These are phyloP conservation scores for Annulohypoxylon moriforme DNA, from an alignment of 495 filamentous ascomycete species.

Conservation along the genomic window DNA sequence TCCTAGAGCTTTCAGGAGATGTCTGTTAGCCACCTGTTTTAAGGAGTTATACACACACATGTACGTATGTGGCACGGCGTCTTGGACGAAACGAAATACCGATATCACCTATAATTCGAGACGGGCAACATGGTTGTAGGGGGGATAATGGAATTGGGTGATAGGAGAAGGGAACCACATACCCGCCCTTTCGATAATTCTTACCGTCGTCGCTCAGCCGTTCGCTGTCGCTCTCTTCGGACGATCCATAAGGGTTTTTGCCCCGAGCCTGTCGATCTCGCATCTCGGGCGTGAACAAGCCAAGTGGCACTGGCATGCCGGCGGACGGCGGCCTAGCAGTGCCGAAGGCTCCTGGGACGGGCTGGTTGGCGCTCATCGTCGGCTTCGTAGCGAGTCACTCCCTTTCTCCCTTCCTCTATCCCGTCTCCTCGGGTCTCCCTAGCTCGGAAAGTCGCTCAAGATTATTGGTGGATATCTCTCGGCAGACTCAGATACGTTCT, in stretches of 20 bases:
- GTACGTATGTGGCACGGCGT: not conserved
- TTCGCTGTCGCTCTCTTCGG: conserved; percentile 44
- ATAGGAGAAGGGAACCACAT: not conserved
- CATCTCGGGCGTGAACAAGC: conserved; percentile 54
- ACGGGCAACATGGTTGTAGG: not conserved
- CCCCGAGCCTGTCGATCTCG: conserved; percentile 66
- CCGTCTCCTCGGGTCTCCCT: not conserved
- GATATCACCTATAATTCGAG: not conserved
- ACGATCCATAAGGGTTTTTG: conserved; percentile 60
- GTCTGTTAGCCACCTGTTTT: not conserved
- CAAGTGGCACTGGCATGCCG: not conserved
- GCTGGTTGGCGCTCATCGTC: conserved; percentile 19
- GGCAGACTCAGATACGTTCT: conserved; percentile 1
- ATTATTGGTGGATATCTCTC: conserved; percentile 15
- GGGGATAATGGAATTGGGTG: not conserved
- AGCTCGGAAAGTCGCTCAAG: not conserved
- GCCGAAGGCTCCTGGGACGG: conserved; percentile 11
- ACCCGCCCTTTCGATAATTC: conserved; percentile 24
- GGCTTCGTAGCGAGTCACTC: not conserved
- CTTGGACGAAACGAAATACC: not conserved
- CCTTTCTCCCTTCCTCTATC: conserved; percentile 1
- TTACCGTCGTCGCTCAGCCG: conserved; percentile 12
- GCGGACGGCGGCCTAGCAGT: conserved; percentile 4
- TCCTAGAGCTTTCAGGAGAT: conserved; percentile 5
- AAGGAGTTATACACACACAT: not conserved